phyloP scores from a whole-genome alignment of 2,329 filamentous ascomycete species.

The Anthostomella pinea region DNA sequence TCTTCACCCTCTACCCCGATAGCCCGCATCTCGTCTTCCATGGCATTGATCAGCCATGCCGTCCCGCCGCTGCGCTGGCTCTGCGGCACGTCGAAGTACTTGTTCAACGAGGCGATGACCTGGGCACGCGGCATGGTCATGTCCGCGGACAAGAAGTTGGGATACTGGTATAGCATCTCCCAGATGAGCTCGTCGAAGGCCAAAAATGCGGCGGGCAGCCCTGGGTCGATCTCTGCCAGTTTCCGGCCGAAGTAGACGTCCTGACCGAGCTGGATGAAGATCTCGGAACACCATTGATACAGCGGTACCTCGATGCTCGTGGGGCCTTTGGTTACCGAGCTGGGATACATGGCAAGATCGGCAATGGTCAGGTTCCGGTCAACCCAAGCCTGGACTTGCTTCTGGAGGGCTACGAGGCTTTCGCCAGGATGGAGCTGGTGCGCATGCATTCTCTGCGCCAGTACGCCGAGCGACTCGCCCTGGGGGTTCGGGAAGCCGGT shows the following conservation, averaged over 20 bases:
- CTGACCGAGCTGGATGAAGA: constrained; percentile 17
- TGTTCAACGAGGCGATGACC: constrained; percentile 10
- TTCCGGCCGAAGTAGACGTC: constrained; percentile 24
- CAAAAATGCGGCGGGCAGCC: constrained; percentile 13
- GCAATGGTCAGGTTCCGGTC: constrained; percentile 11
- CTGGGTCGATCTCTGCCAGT: constrained; percentile 17
- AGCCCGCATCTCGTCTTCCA: constrained; percentile 20
- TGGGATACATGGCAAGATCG: constrained; percentile 5
- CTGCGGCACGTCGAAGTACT: constrained; percentile 16
- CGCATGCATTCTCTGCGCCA: constrained; percentile 19
- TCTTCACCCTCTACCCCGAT: constrained; percentile 15
- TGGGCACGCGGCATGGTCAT: constrained; percentile 15
- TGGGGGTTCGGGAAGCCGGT: constrained; percentile 24
- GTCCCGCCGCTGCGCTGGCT: constrained; percentile 3
- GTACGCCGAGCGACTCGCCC: constrained; percentile 14
- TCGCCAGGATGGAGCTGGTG: constrained; percentile 23
- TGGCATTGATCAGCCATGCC: constrained; percentile 21
- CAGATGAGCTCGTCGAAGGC: constrained; percentile 26
- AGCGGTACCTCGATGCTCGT: constrained; percentile 12
- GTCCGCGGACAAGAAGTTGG: constrained; percentile 16
- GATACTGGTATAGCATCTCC: constrained; percentile 29
- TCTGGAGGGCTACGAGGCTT: constrained; percentile 16
- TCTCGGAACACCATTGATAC: constrained; percentile 23
- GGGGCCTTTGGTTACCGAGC: neutral
- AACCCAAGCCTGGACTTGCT: constrained; percentile 15